Percentiles rank a stretch among this genome's conserved stretches.
These are phyloP conservation scores for Colletotrichum lindemuthianum DNA, from an alignment of 2,329 filamentous ascomycete genomes.

Conservation along the genomic window DNA sequence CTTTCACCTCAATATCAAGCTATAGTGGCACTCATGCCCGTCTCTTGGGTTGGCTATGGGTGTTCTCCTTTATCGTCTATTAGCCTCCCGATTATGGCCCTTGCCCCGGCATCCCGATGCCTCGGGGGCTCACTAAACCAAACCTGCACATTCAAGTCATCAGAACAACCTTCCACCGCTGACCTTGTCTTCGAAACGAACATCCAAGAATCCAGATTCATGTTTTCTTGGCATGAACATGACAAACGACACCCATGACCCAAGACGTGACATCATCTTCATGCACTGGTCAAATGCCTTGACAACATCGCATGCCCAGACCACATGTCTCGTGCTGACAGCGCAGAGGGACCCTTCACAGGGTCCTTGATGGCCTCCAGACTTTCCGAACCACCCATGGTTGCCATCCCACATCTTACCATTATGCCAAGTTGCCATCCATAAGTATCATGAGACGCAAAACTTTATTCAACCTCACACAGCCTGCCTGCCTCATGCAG, in stretches of 20 bases:
- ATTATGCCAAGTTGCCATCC: neutral
- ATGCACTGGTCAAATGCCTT: slow-evolving; percentile 5
- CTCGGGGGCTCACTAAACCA: no score
- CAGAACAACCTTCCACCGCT: no score
- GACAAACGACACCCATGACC: neutral
- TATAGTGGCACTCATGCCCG: no score
- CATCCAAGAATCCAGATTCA: no score
- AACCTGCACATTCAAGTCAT: no score
- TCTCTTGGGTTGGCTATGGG: no score
- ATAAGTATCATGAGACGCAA: neutral
- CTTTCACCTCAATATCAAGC: no score
- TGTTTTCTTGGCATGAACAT: slow-evolving; percentile 15
- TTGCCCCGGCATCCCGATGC: no score
- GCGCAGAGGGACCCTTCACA: neutral
- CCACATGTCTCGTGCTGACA: slow-evolving; percentile 1
- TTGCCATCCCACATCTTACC: slow-evolving; percentile 11
- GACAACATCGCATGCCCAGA: neutral
- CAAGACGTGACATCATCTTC: slow-evolving; percentile 21
- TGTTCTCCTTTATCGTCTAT: no score
- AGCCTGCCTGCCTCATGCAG: slow-evolving; percentile 59
- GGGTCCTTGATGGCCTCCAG: slow-evolving; percentile 7
- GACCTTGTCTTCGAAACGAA: no score
- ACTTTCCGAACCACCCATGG: slow-evolving; percentile 14
- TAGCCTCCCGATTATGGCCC: no score
- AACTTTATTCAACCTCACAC: slow-evolving; percentile 14